These are phyloP conservation scores for Mycena galopus DNA, from an alignment of 768 basidiomycete genomes.

Conservation along the genomic window DNA sequence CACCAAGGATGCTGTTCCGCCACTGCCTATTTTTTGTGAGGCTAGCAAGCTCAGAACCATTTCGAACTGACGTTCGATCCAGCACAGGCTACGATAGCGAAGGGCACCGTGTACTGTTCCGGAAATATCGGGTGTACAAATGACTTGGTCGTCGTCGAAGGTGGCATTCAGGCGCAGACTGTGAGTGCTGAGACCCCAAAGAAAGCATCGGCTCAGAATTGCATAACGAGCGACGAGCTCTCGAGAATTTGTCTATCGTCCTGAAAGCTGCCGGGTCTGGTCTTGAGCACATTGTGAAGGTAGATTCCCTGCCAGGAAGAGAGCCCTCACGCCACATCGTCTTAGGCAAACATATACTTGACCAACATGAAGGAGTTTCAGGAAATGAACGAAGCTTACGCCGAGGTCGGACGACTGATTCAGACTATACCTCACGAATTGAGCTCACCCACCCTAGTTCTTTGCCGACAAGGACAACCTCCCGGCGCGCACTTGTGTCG, in stretches of 20 bases:
- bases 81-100: constrained; percentile 57
- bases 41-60: not conserved
- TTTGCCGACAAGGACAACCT: constrained; percentile 55
- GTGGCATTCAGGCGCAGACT: constrained; percentile 51
- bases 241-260: constrained; percentile 56
- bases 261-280: constrained; percentile 57
- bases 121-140: constrained; percentile 54
- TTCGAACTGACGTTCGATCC: not conserved
- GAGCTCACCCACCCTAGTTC: constrained; percentile 50
- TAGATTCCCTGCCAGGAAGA: not conserved
- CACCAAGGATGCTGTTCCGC: constrained; percentile 33
- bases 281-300: constrained; percentile 56
- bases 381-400: constrained; percentile 56
- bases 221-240: constrained; percentile 47
- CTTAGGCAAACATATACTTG: constrained; percentile 54
- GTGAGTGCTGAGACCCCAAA: constrained; percentile 37
- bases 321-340: not conserved
- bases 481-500: constrained; percentile 72
- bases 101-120: constrained; percentile 52
- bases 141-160: constrained; percentile 50
- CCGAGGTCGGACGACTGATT: constrained; percentile 43
- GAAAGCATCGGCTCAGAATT: not conserved
- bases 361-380: constrained; percentile 54
- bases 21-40: constrained; percentile 34
- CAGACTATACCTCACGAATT: not conserved